Percentiles rank a stretch among this genome's conserved stretches.
Conservation (phyloP, 352 stramenopile species). For the Phytophthora constricta region DNA sequence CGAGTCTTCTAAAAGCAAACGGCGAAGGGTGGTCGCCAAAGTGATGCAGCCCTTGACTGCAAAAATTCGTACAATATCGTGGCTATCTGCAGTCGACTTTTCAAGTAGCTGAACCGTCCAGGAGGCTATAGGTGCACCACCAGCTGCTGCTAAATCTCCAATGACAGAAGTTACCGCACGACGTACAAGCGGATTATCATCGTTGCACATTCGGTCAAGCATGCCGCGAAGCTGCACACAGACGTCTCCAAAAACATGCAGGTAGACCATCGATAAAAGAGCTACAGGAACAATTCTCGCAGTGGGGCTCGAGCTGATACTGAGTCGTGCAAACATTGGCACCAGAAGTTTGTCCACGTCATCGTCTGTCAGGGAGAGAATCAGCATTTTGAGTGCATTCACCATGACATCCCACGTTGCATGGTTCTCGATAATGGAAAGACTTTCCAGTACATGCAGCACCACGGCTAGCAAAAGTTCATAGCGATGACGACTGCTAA, state of each 20-base stretch:
- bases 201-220: constrained; percentile 87
- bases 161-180: constrained; percentile 87
- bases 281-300: constrained; percentile 85
- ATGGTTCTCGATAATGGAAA: constrained; percentile 91
- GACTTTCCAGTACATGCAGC: constrained; percentile 82
- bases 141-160: constrained; percentile 66
- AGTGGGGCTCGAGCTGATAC: constrained; percentile 84
- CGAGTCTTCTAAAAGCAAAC: constrained; percentile 56
- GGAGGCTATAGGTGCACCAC: constrained; percentile 52
- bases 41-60: constrained; percentile 86
- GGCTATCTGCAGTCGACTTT: constrained; percentile 81
- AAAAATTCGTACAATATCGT: constrained; percentile 90
- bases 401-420: constrained; percentile 91
- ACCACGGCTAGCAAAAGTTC: constrained; percentile 78
- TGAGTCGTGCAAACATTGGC: constrained; percentile 83
- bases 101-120: constrained; percentile 86
- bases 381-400: constrained; percentile 79
- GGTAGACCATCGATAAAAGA: constrained; percentile 80
- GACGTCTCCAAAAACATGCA: constrained; percentile 70
- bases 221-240: constrained; percentile 86
- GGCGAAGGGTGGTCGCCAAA: constrained; percentile 63
- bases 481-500: constrained; percentile 55
- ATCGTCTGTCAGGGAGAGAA: constrained; percentile 59
- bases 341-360: constrained; percentile 74
- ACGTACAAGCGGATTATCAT: constrained; percentile 87